Base-by-base conservation (phyloP, 768 basidiomycete species). In the Hebeloma cylindrosporum region DNA sequence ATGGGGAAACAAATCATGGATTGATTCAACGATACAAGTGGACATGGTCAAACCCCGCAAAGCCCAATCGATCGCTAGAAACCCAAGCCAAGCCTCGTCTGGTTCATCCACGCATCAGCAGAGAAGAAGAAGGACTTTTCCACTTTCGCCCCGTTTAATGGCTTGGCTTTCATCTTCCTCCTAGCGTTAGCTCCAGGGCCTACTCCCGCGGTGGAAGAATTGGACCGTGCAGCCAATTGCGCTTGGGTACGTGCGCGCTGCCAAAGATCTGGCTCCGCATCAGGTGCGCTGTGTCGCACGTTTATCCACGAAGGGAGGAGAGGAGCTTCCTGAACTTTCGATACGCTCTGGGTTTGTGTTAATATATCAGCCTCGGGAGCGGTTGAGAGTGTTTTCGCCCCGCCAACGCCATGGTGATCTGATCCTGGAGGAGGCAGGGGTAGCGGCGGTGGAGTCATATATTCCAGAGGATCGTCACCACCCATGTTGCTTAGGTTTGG, bases 61-160 rank as follows among this genome's bases (percentile, higher is more conserved):
- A 21, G 13, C 40, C 35, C 49, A 51, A n/a, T n/a, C n/a, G n/a
- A n/a, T 40, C 21, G 14, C 16, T 40, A 40, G 28, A 10, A 5
- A 18, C 27, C 27, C 27, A 40, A 40, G 22, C 17, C 20, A 2
- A 7, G 7, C 14, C 20, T 11, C 28, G 43, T 53, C 29, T 43
- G 21, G 13, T 42, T 38, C 49, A 51, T 42, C 55, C 55, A 57
- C 3, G 21, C 40, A 16, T 53, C 47, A 10, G 43, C 38, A 3
- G 41, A 39, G 14, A 57, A 53, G 26, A 48, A 45, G 26, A 53
- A 53, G 0, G 52, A 40, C 7, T 11, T 11, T 5, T 27, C 38
- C 16, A 27, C 21, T 16, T 7, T 23, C 1, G 14, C 23, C 11
- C 10, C 25, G 4, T 10, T 43, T 21, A 43, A 17, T 13, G 17